Percentiles rank a stretch among this genome's conserved stretches.
Evolutionary conservation across 805 yeast species (phyloP).

Genomic region (Candida odintsovae): DNA sequence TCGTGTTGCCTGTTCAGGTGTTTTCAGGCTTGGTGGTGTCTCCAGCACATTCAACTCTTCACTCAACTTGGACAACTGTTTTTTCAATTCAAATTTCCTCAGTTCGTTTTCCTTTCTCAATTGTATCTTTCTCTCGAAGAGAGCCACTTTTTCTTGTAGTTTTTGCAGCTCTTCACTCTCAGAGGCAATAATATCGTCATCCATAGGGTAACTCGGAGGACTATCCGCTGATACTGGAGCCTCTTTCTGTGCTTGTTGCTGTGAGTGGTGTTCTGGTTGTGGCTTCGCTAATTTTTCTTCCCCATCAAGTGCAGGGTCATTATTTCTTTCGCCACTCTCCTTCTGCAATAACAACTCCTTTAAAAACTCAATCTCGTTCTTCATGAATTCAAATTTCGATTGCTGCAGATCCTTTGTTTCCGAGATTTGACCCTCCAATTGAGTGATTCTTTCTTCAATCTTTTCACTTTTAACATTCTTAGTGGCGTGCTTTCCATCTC

Average conservation of each 20-base stretch:
- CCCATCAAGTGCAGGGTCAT: background rate
- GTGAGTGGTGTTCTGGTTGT: too few relatives aligned
- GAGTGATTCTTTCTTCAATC: background rate
- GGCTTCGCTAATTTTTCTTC: background rate
- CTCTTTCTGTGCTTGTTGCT: too few relatives aligned
- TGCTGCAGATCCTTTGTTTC: constrained; percentile 1
- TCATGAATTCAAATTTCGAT: constrained; percentile 13
- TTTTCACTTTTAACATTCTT: background rate
- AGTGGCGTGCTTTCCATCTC: background rate
- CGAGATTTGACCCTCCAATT: background rate
- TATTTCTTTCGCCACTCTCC: background rate
- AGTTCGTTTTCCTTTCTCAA: background rate
- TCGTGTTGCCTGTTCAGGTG: background rate
- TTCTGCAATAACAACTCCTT: constrained; percentile 11
- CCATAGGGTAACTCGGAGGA: background rate
- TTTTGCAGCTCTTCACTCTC: background rate
- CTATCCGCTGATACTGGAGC: background rate
- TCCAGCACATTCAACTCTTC: background rate
- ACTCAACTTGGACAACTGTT: background rate
- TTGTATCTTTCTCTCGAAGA: background rate
- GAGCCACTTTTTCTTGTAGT: background rate
- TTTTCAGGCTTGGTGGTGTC: background rate
- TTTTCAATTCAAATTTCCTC: background rate
- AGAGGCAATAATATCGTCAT: background rate
- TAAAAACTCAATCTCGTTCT: constrained; percentile 18